Evolutionary conservation across 2,329 filamentous ascomycete genomes (phyloP).

Genomic region (Domatiomyces globalis): DNA sequence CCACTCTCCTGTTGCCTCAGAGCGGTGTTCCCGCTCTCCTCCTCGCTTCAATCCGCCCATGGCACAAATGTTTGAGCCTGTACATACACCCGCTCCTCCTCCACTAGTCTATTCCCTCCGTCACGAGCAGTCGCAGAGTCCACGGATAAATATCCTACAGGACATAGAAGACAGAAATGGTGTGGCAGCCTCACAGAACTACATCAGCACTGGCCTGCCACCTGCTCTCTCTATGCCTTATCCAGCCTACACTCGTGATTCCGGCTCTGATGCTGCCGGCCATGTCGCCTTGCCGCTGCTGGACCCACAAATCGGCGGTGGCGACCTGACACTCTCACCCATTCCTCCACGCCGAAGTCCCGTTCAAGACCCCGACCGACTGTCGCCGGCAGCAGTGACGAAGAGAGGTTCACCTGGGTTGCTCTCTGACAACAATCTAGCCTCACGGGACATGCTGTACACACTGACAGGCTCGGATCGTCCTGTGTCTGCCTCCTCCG

Average conservation of each 20-base stretch:
- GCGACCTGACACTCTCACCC: not conserved
- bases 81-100: slow-evolving; percentile 26
- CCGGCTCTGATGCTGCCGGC: not conserved
- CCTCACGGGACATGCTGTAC: not conserved
- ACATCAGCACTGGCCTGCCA: not conserved
- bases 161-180: not conserved
- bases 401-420: not conserved
- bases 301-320: not conserved
- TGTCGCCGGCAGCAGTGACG: not conserved
- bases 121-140: slow-evolving; percentile 18
- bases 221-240: not conserved
- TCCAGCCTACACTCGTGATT: not conserved
- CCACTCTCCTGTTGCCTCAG: not conserved
- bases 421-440: not conserved
- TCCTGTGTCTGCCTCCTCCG: slow-evolving; percentile 12
- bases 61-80: slow-evolving; percentile 10
- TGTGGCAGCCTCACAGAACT: not conserved
- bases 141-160: slow-evolving; percentile 2
- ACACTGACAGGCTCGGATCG: slow-evolving; percentile 12
- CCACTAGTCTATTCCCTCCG: slow-evolving; percentile 30
- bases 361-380: not conserved
- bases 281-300: not conserved
- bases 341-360: not conserved
- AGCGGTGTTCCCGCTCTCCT: not conserved
- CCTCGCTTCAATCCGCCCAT: slow-evolving; percentile 2